Conservation (phyloP, 2,329 filamentous ascomycete genomes). For the Apiospora koreana region DNA sequence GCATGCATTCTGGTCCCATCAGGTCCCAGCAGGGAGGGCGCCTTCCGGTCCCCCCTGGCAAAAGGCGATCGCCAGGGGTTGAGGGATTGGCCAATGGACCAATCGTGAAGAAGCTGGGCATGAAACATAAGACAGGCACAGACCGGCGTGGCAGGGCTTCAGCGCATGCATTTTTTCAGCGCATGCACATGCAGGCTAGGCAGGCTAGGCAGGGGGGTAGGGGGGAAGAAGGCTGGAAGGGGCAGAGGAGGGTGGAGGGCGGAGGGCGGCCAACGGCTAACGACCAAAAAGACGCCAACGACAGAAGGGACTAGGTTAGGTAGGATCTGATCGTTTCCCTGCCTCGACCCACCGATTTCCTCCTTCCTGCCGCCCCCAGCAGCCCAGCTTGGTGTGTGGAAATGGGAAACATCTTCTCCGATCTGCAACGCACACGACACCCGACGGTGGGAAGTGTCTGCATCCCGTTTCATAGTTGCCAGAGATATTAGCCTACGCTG, state of each 20-base stretch:
- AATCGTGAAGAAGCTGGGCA: background rate
- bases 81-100: background rate
- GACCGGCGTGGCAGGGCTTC: too few species aligned
- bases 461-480: background rate
- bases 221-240: too few species aligned
- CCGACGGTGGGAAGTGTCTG: background rate
- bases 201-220: background rate
- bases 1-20: background rate
- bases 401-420: background rate
- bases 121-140: background rate
- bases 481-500: background rate
- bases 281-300: background rate
- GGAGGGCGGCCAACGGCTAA: background rate
- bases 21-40: background rate
- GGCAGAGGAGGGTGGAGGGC: background rate
- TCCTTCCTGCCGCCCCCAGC: background rate
- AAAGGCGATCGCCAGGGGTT: background rate
- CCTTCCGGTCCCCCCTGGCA: background rate
- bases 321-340: background rate
- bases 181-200: too few species aligned
- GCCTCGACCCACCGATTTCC: background rate
- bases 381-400: background rate
- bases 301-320: background rate
- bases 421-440: slow-evolving; percentile 1
- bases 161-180: background rate